These are phyloP conservation scores for Monosporascus sp. DNA, from an alignment of 2,329 filamentous ascomycete species.

Conservation along the genomic window DNA sequence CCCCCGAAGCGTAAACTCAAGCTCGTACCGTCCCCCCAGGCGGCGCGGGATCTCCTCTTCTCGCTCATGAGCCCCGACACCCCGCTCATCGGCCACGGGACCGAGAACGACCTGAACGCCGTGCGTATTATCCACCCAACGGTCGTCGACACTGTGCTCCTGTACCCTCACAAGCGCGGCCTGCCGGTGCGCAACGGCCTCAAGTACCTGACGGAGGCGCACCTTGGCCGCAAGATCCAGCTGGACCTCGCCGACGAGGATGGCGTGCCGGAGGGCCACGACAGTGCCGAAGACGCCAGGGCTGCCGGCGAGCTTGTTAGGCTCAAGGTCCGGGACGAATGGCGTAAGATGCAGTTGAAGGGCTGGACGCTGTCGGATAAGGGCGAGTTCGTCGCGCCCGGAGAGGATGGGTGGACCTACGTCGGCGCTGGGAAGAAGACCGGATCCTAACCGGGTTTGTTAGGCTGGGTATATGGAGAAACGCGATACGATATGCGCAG, in stretches of 20 bases:
- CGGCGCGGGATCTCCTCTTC: constrained; percentile 74
- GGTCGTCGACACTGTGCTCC: constrained; percentile 78
- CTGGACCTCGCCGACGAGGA: constrained; percentile 46
- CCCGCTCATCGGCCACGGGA: constrained; percentile 83
- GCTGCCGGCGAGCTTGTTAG: constrained; percentile 84
- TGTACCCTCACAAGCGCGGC: constrained; percentile 74
- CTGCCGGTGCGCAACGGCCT: constrained; percentile 74
- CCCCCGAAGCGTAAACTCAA: constrained; percentile 46
- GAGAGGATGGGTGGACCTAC: constrained; percentile 15
- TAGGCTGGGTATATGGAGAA: too few relatives aligned
- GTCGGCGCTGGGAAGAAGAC: constrained; percentile 16
- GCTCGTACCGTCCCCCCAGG: constrained; percentile 70
- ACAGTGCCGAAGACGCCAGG: constrained; percentile 86
- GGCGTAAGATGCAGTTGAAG: constrained; percentile 58
- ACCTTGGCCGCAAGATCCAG: constrained; percentile 76
- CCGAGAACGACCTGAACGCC: constrained; percentile 92
- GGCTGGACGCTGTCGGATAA: constrained; percentile 60
- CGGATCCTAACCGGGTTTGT: background rate
- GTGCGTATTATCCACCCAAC: constrained; percentile 79
- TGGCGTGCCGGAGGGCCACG: constrained; percentile 61
- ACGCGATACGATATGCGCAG: too few relatives aligned
- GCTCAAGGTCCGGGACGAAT: constrained; percentile 64
- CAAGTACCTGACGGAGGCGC: constrained; percentile 65
- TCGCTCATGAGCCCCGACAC: constrained; percentile 69
- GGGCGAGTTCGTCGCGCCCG: constrained; percentile 40